Conservation (phyloP, 1,284 basidiomycete genomes). For the Inonotus hispidus region DNA sequence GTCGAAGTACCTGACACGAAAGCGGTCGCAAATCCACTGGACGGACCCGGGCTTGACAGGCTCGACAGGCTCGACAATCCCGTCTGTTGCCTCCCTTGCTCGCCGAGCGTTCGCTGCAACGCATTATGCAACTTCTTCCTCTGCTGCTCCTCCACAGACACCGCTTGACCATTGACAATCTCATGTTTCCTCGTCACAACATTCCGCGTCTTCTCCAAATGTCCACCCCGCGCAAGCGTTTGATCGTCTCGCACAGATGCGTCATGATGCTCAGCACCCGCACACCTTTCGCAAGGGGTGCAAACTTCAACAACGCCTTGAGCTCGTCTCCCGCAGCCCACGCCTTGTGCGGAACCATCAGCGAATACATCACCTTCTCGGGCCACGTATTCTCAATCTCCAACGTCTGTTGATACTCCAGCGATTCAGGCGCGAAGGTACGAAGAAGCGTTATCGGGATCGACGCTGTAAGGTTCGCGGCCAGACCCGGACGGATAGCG, state of each 20-base stretch:
- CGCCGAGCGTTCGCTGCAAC: constrained; percentile 20
- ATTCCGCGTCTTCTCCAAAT: constrained; percentile 58
- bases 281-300: constrained; percentile 81
- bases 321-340: constrained; percentile 86
- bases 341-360: constrained; percentile 84
- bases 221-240: constrained; percentile 47
- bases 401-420: constrained; percentile 92
- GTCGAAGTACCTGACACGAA: constrained; percentile 23
- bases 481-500: constrained; percentile 70
- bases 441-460: constrained; percentile 65
- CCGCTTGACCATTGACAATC: constrained; percentile 57
- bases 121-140: constrained; percentile 28
- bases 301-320: constrained; percentile 80
- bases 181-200: constrained; percentile 68
- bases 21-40: constrained; percentile 9
- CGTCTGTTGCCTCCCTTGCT: background rate
- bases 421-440: constrained; percentile 72
- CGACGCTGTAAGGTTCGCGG: constrained; percentile 62
- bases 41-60: constrained; percentile 6
- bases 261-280: constrained; percentile 63
- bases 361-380: constrained; percentile 88
- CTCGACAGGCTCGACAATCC: background rate
- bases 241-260: constrained; percentile 72
- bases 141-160: constrained; percentile 38
- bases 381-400: constrained; percentile 97